These are phyloP conservation scores for Trypanosoma melophagium DNA, from an alignment of 208 protist genomes.

Conservation along the genomic window DNA sequence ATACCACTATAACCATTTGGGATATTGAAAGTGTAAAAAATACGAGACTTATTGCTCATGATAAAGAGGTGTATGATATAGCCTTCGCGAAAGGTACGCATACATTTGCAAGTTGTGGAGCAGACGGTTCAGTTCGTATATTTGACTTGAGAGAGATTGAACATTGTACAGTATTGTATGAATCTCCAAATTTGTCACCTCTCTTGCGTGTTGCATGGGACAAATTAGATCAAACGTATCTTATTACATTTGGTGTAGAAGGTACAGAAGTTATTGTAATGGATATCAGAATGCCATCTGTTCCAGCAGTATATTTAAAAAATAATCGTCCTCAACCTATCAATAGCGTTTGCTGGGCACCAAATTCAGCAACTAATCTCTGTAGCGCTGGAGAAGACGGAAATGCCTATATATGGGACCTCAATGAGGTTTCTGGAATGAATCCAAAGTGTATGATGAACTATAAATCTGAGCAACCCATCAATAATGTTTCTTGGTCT, in stretches of 20 bases:
- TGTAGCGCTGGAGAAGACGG: constrained; percentile 96
- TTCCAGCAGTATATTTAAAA: constrained; percentile 81
- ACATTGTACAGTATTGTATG: constrained; percentile 98
- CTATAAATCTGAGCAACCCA: constrained; percentile 61
- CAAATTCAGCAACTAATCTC: constrained; percentile 92
- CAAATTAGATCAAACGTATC: constrained; percentile 96
- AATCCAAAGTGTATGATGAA: constrained; percentile 47
- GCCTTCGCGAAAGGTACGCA: constrained; percentile 93
- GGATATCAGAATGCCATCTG: constrained; percentile 92
- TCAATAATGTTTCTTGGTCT: constrained; percentile 87
- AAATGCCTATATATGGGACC: constrained; percentile 97
- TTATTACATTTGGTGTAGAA: constrained; percentile 96
- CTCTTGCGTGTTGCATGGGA: constrained; percentile 97
- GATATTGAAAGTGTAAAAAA: constrained; percentile 90
- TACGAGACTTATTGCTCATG: constrained; percentile 99
- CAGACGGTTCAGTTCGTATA: constrained; percentile 97
- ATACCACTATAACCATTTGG: constrained; percentile 99
- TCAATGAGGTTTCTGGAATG: constrained; percentile 61
- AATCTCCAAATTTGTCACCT: constrained; percentile 88
- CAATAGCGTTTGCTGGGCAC: constrained; percentile 96
- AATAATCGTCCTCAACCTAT: constrained; percentile 89
- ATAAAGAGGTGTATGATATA: constrained; percentile 99
- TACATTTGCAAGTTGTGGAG: constrained; percentile 97
- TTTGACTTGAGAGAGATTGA: constrained; percentile 98
- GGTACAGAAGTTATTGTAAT: constrained; percentile 93